Percentiles rank a stretch among this genome's conserved stretches.
Evolutionary conservation across 225 moss, liverwort and hornwort species (phyloP).

Genomic region (Straminergon stramineum): DNA sequence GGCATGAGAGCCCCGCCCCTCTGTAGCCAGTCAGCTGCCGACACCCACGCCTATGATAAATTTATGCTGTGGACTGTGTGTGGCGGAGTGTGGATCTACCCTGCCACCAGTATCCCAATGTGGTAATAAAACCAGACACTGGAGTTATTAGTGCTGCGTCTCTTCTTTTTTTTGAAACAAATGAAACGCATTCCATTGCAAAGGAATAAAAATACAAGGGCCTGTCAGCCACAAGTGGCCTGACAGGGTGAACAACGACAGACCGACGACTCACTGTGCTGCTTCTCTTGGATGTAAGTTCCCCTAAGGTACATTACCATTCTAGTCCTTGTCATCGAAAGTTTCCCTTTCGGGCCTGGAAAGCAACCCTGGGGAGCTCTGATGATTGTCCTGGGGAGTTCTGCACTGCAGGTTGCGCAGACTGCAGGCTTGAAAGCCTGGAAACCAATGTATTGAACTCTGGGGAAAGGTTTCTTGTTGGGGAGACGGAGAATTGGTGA

Average conservation of each 20-base stretch:
- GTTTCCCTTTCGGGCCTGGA: background rate
- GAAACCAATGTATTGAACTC: background rate
- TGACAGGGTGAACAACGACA: too few relatives aligned
- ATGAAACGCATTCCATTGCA: too few relatives aligned
- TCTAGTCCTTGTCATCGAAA: background rate
- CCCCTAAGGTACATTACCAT: background rate
- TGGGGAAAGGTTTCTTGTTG: background rate
- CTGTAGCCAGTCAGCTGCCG: slow-evolving; percentile 8
- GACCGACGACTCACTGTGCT: too few relatives aligned
- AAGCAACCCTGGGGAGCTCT: background rate
- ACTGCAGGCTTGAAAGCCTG: background rate
- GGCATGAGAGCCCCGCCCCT: background rate
- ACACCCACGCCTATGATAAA: background rate
- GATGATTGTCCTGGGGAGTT: background rate
- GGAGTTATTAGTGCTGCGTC: background rate
- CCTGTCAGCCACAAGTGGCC: too few relatives aligned
- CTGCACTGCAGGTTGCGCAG: background rate
- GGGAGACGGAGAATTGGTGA: background rate
- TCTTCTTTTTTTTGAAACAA: too few relatives aligned
- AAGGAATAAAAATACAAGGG: too few relatives aligned
- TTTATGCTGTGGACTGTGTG: background rate
- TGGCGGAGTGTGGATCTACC: background rate
- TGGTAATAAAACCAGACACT: background rate
- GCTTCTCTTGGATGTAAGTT: background rate
- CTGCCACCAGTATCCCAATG: background rate